Percentiles rank a stretch among this genome's conserved stretches.
phyloP scores from a whole-genome alignment of 1,139 yeast genomes.

The Candida dubliniensis region DNA sequence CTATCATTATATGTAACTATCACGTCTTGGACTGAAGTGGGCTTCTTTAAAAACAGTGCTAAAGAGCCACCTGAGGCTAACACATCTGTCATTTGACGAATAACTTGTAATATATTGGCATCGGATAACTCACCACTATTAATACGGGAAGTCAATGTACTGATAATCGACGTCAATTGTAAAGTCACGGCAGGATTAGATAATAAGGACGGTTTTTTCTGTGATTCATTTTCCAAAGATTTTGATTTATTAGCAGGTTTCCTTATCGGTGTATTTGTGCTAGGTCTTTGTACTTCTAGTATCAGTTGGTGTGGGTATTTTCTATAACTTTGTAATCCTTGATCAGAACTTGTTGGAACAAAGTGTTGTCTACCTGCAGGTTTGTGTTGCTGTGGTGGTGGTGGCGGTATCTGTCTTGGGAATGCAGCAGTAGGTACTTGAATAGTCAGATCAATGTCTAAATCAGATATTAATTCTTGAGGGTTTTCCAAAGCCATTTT shows the following conservation, averaged over 20 bases:
- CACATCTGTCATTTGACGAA: slow-evolving; percentile 45
- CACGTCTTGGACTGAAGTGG: slow-evolving; percentile 20
- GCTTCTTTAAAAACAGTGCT: slow-evolving; percentile 17
- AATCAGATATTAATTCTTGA: slow-evolving; percentile 50
- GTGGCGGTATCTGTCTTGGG: slow-evolving; percentile 1
- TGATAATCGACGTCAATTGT: slow-evolving; percentile 33
- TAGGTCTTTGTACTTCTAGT: background rate
- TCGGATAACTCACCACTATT: slow-evolving; percentile 24
- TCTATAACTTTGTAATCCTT: background rate
- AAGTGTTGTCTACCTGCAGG: slow-evolving; percentile 1
- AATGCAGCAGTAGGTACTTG: slow-evolving; percentile 6
- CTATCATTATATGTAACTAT: slow-evolving; percentile 26
- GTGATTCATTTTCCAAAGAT: slow-evolving; percentile 12
- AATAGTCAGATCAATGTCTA: slow-evolving; percentile 37
- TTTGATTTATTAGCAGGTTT: background rate
- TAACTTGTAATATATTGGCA: slow-evolving; percentile 35
- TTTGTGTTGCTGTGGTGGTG: too few species aligned
- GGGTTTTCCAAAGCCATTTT: slow-evolving; percentile 72
- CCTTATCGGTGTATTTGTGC: background rate
- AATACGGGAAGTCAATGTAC: slow-evolving; percentile 25
- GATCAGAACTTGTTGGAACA: background rate
- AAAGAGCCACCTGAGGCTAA: slow-evolving; percentile 25
- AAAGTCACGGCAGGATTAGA: slow-evolving; percentile 20
- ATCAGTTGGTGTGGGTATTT: background rate
- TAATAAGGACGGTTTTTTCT: slow-evolving; percentile 10